Evolutionary conservation across 1,139 yeast genomes (phyloP), one percentile per base, ranked within the genome.

Genomic region (Chernovozyma sophiae-reginae): DNA sequence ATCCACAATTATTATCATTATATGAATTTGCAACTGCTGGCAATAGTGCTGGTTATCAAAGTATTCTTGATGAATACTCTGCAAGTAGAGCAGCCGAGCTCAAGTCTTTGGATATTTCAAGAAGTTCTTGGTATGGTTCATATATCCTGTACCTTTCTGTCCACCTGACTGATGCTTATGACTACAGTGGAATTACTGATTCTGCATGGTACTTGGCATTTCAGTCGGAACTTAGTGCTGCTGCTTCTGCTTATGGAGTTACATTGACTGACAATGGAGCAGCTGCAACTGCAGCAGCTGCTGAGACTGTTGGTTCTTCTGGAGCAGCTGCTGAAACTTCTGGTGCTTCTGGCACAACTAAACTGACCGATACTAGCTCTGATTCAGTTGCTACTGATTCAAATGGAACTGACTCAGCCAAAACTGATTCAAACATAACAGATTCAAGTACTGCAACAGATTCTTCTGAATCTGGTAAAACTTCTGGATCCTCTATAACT

Each of bases 391-490:
- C 24, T 17, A 6, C n/a, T 15, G 30, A 6, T 22, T 17, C 31
- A 20, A 7, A 6, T 20, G 23, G 23, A 20, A 4, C 32, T 11
- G 32, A 30, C 15, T 23, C 33, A 11, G 31, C 22, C 4, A 7
- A 15, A 5, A 12, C 19, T 10, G n/a, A n/a, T n/a, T n/a, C n/a
- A n/a, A n/a, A 12, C 13, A 28, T 19, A n/a, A 20, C 18, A 11
- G n/a, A n/a, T n/a, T n/a, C n/a, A n/a, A n/a, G n/a, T n/a, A n/a
- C 34, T 13, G 35, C 10, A 14, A 31, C 41, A 18, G 35, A 6
- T 10, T 5, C 25, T 23, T 8, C 32, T 11, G 32, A 30, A 22
- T 23, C 33, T 13, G 31, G 20, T 4, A 7, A 15, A 5, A 12
- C 19, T 10, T 20, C 37, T n/a, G 23, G 8, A 3, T 17, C 40